Conservation (phyloP, 2,329 filamentous ascomycete genomes). For the Nannizzia gypsea region DNA sequence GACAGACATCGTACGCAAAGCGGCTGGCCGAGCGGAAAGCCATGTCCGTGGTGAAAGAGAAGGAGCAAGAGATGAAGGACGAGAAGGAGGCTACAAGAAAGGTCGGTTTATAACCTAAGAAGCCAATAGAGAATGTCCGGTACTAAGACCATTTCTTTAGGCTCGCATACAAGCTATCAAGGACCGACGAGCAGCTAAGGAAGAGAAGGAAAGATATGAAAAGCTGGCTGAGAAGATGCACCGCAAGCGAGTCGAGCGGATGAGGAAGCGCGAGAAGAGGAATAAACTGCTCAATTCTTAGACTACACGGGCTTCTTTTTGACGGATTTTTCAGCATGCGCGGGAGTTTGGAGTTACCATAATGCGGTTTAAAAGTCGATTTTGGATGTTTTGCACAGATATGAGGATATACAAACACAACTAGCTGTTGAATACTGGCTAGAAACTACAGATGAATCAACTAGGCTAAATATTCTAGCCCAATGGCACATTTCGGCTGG, state of each 20-base stretch:
- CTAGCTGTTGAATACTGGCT: background rate
- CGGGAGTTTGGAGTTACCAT: background rate
- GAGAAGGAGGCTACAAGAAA: constrained; percentile 85
- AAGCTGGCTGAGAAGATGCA: constrained; percentile 98
- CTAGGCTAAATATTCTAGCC: background rate
- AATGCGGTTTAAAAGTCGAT: background rate
- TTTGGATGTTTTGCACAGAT: background rate
- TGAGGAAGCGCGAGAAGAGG: constrained; percentile 93
- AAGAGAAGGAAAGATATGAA: constrained; percentile 83
- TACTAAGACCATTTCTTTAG: constrained; percentile 33
- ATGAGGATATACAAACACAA: background rate
- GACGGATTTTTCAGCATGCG: background rate
- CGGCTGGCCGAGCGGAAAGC: constrained; percentile 59
- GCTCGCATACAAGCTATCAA: constrained; percentile 66
- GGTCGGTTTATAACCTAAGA: constrained; percentile 37
- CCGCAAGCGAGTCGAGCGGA: constrained; percentile 78
- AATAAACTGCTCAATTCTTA: constrained; percentile 43
- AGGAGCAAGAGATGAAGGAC: constrained; percentile 89
- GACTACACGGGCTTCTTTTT: constrained; percentile 9
- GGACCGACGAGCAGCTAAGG: constrained; percentile 76
- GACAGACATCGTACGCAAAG: constrained; percentile 67
- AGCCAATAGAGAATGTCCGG: background rate
- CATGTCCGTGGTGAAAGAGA: constrained; percentile 69
- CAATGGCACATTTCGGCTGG: background rate
- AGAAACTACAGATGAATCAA: background rate